These are phyloP conservation scores for Cercospora beticola DNA, from an alignment of 2,329 filamentous ascomycete genomes.

Conservation along the genomic window DNA sequence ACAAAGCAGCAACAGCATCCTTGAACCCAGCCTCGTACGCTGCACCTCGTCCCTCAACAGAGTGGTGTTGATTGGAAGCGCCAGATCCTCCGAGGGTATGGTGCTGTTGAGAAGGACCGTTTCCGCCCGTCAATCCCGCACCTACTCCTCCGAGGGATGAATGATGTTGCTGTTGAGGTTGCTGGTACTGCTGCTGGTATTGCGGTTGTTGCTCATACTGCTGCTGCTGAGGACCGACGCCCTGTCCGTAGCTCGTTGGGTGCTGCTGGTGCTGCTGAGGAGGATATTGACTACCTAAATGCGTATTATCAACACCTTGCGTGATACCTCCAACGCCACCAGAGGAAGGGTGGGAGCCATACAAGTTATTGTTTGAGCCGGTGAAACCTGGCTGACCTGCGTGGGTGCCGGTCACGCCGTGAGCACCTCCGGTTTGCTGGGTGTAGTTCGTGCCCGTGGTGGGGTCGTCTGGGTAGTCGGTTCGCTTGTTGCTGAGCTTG, in stretches of 20 bases:
- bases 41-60: conserved; percentile 9
- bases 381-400: conserved; percentile 4
- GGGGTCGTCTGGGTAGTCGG: conserved; percentile 19
- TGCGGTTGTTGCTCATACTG: neutral
- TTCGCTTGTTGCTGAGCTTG: conserved; percentile 12
- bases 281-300: neutral
- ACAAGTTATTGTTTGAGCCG: conserved; percentile 6
- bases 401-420: conserved; percentile 1
- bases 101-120: neutral
- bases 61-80: neutral
- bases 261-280: neutral
- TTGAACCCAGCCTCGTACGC: conserved; percentile 15
- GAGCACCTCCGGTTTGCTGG: conserved; percentile 5
- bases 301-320: conserved; percentile 11
- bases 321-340: conserved; percentile 7
- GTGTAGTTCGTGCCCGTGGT: conserved; percentile 18
- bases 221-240: neutral
- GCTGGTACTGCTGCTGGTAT: neutral
- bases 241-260: neutral
- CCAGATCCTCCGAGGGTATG: neutral
- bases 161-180: neutral
- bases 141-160: neutral
- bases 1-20: conserved; percentile 12
- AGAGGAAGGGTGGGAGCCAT: conserved; percentile 4
- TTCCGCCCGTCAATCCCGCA: neutral